These are phyloP conservation scores for Xylaria sp. DNA, from an alignment of 2,329 filamentous ascomycete genomes.

Conservation along the genomic window DNA sequence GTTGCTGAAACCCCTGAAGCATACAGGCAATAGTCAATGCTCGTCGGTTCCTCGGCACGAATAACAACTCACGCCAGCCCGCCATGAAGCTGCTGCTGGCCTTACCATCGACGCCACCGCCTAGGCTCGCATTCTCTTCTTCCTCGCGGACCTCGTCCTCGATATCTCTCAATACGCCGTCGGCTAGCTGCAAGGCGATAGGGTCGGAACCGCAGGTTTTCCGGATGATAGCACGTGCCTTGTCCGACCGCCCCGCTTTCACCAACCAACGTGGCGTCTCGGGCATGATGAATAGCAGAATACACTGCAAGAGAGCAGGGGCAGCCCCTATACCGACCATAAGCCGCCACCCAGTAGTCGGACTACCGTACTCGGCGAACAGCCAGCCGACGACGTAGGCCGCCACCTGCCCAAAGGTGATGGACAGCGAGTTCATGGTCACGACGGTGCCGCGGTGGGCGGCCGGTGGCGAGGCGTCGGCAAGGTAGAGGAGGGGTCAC, in stretches of 20 bases:
- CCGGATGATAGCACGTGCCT: constrained; percentile 69
- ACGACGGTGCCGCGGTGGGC: constrained; percentile 78
- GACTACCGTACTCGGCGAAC: constrained; percentile 62
- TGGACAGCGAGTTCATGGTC: constrained; percentile 80
- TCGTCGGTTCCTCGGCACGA: constrained; percentile 68
- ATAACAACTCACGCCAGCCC: constrained; percentile 59
- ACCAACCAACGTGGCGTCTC: constrained; percentile 92
- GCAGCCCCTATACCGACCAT: constrained; percentile 86
- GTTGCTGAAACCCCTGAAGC: constrained; percentile 84
- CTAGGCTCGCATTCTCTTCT: constrained; percentile 54
- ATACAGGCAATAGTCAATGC: constrained; percentile 86
- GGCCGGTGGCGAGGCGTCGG: constrained; percentile 83
- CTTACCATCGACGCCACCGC: constrained; percentile 41
- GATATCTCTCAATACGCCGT: constrained; percentile 70
- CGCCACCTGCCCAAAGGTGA: constrained; percentile 86
- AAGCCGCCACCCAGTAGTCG: constrained; percentile 77
- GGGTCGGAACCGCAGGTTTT: constrained; percentile 56
- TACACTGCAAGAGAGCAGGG: constrained; percentile 74
- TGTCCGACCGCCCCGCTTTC: constrained; percentile 64
- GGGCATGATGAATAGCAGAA: constrained; percentile 74
- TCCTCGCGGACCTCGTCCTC: constrained; percentile 78
- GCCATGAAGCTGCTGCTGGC: constrained; percentile 46
- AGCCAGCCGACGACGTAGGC: constrained; percentile 85
- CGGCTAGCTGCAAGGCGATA: constrained; percentile 55
- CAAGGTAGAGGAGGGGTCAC: constrained; percentile 88